A percentile compares a stretch with the other conserved stretches of the same genome.
phyloP scores from a whole-genome alignment of 129 eudicot species.

The Flaveria sonorensis region DNA sequence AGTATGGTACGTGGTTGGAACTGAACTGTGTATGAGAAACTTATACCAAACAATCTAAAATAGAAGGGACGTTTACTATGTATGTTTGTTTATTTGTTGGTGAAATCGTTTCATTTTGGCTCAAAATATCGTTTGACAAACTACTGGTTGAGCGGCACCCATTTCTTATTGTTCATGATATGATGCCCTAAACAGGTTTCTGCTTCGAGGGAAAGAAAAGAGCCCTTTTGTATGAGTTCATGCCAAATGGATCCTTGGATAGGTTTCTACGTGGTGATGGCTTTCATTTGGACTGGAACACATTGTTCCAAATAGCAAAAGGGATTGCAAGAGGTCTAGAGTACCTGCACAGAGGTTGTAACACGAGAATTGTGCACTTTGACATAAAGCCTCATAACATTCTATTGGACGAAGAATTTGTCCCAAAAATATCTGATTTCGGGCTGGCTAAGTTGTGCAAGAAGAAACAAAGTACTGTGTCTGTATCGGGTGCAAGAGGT shows the following conservation, averaged over 20 bases:
- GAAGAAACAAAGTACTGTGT: slow-evolving; percentile 32
- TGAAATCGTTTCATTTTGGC: too few relatives aligned
- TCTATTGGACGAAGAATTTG: slow-evolving; percentile 44
- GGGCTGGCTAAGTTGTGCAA: slow-evolving; percentile 49
- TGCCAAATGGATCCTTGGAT: slow-evolving; percentile 34
- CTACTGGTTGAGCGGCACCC: too few relatives aligned
- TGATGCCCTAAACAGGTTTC: slow-evolving; percentile 18
- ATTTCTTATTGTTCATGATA: too few relatives aligned
- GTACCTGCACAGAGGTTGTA: slow-evolving; percentile 52
- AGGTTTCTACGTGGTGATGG: slow-evolving; percentile 15
- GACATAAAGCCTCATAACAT: slow-evolving; percentile 60
- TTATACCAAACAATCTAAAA: too few relatives aligned
- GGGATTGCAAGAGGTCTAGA: slow-evolving; percentile 50
- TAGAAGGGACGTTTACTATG: too few relatives aligned
- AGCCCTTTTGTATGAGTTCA: slow-evolving; percentile 19
- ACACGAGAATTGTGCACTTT: slow-evolving; percentile 49
- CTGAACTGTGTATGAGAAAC: too few relatives aligned
- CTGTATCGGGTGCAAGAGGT: slow-evolving; percentile 36
- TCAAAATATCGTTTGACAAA: too few relatives aligned
- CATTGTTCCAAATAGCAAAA: slow-evolving; percentile 27
- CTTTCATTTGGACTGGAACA: slow-evolving; percentile 1
- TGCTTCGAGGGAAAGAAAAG: slow-evolving; percentile 21
- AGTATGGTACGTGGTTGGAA: too few relatives aligned
- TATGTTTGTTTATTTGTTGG: too few relatives aligned
- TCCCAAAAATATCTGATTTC: slow-evolving; percentile 53